Percentiles rank a stretch among this genome's conserved stretches.
Conservation (phyloP, 2,329 filamentous ascomycete species). For the Aureobasidium sp. region DNA sequence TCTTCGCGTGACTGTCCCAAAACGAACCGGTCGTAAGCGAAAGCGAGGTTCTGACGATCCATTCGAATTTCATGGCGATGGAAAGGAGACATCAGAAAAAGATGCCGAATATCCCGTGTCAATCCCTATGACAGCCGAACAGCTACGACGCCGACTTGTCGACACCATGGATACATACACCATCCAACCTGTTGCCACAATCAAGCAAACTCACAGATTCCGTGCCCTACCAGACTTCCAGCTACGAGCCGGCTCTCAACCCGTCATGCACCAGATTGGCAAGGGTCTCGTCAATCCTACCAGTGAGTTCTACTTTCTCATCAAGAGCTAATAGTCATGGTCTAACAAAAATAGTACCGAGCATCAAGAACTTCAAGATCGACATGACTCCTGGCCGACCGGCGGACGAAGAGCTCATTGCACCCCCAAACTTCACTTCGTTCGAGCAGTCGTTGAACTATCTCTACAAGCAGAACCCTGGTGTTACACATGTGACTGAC, state of each 20-base stretch:
- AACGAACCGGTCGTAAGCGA: conserved; percentile 74
- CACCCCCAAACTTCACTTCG: conserved; percentile 23
- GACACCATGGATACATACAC: conserved; percentile 22
- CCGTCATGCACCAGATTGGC: conserved; percentile 62
- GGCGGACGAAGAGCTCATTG: conserved; percentile 58
- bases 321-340: neutral
- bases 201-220: conserved; percentile 79
- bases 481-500: conserved; percentile 12
- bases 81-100: neutral
- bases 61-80: conserved; percentile 15
- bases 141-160: conserved; percentile 24
- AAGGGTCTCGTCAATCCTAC: conserved; percentile 47
- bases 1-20: conserved; percentile 78
- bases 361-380: conserved; percentile 58
- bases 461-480: conserved; percentile 15
- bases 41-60: conserved; percentile 67
- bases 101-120: neutral
- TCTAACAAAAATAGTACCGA: conserved; percentile 36
- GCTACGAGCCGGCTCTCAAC: conserved; percentile 24
- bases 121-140: conserved; percentile 9
- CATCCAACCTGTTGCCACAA: conserved; percentile 38
- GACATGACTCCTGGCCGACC: conserved; percentile 51
- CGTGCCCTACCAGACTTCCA: conserved; percentile 80
- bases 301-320: conserved; percentile 35
- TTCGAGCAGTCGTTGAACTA: conserved; percentile 21